These are phyloP conservation scores for Oryza nivara DNA, from an alignment of 176 grass and related monocot species.

Conservation along the genomic window DNA sequence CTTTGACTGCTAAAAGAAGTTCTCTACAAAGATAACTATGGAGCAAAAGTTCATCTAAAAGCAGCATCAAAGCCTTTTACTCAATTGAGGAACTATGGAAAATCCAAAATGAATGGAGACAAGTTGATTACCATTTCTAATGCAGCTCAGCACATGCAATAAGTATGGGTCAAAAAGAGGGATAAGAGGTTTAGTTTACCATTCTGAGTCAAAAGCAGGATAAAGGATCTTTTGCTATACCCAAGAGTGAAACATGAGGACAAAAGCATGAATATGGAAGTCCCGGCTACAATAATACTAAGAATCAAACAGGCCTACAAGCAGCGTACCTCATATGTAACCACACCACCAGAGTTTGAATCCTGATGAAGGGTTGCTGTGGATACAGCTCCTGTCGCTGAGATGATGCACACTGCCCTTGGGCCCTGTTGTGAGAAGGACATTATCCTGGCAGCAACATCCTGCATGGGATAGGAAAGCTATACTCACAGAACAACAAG, in stretches of 20 bases:
- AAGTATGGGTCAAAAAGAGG: neutral
- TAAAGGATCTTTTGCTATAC: neutral
- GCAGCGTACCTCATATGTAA: conserved; percentile 77
- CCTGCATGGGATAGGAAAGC: conserved; percentile 49
- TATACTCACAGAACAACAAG: conserved; percentile 17
- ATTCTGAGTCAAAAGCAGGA: neutral
- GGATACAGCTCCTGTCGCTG: conserved; percentile 84
- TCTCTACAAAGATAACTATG: neutral
- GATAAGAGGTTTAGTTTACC: conserved; percentile 27
- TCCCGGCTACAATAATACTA: neutral
- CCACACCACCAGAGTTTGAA: conserved; percentile 59
- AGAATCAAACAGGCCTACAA: neutral
- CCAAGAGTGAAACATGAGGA: neutral
- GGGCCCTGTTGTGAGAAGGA: conserved; percentile 93
- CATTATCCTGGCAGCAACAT: conserved; percentile 86
- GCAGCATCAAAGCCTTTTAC: conserved; percentile 12
- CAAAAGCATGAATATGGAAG: neutral
- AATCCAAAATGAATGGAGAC: neutral
- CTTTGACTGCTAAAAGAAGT: neutral
- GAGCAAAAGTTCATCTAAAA: neutral
- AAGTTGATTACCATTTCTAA: neutral
- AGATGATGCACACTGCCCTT: conserved; percentile 89
- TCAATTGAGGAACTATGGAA: neutral
- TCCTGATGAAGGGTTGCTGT: conserved; percentile 78
- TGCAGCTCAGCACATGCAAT: neutral